Evolutionary conservation across 768 basidiomycete genomes (phyloP), one percentile per base, ranked within the genome.

Genomic region (Boletus rubroflammeus): DNA sequence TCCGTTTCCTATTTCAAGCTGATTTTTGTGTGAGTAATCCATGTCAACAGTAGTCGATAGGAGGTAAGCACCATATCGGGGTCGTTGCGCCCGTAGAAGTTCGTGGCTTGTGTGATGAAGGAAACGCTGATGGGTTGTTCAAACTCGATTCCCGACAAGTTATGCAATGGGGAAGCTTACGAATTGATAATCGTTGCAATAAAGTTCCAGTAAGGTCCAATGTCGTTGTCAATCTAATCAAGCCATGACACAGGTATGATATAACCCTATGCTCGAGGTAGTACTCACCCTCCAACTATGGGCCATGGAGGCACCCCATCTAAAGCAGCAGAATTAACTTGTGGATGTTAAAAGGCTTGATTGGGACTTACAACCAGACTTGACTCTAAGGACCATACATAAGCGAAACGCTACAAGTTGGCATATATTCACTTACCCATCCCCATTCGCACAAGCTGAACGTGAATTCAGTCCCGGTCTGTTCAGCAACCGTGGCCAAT

Each of bases 401-500:
- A n/a, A 53, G 32, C 32, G 3, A 41, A 29, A 45, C 5, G 10
- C 15, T 15, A 41, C 43, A 43, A 42, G 15, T 13, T 44, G 9
- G 5, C 32, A 25, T 6, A 36, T 23, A 26, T 51, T 56, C 26
- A 69, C 77, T 65, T 55, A 85, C 85, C 67, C 77, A 72, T 31
- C 85, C 85, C 85, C 85, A 86, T 67, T 86, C 74, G 61, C 85
- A 86, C 26, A 86, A 65, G 34, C 83, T 84, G 50, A 82, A 82
- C 11, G 83, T 64, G 39, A 86, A 68, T 0, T 81, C 81, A 35
- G 79, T 81, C 5, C 78, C 78, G 0, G 79, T 76, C 7, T 64
- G 55, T 53, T 75, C 59, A 25, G 80, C 75, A 17, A 83, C 71
- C 10, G 67, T 63, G 7, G 66, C 68, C 39, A 86, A 78, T 29